Evolutionary conservation across 75 land plant genomes (phyloP), one percentile per base, ranked within the genome.

Genomic region (Pinus albicaulis): DNA sequence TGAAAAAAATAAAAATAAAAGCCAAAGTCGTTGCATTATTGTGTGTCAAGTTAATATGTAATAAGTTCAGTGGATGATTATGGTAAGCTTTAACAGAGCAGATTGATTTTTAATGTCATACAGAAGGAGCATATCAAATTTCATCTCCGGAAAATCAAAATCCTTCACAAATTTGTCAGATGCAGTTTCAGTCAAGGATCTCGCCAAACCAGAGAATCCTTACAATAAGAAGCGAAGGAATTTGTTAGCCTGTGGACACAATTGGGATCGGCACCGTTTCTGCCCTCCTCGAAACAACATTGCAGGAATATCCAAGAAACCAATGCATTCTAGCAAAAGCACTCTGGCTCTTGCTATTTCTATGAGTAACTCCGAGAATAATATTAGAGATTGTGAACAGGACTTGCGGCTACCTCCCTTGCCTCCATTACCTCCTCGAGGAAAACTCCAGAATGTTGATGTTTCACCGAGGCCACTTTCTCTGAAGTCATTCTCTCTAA

Each of bases 41-140:
- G 53, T 10, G 12, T 48, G 12, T 48, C 12, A 48, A 10, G 53
- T 48, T 48, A 48, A 48, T 48, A 10, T 48, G 12, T 48, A 48
- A 11, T 10, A 48, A 48, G 53, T 48, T 48, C 53, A 48, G 53
- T 48, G 53, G 53, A 48, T 48, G 13, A 48, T 10, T 10, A 10
- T 48, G 53, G 12, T 48, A 10, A 48, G 53, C 53, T 2, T 48
- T 48, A 11, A 48, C 53, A 48, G 53, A 48, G 59, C n/a, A 57
- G 22, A 19, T 6, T 34, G 28, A 12, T 64, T 64, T 64, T 64
- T 64, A 8, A 14, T 64, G 68, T 15, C 36, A 17, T 83, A 80
- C 88, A 90, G 92, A 79, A 78, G 81, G 73, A 85, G 92, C 20
- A 86, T 90, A 2, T 90, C 92, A 14, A 87, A 78, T 22, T 90